Conservation (phyloP, 768 basidiomycete species). For the Boletus sp. region DNA sequence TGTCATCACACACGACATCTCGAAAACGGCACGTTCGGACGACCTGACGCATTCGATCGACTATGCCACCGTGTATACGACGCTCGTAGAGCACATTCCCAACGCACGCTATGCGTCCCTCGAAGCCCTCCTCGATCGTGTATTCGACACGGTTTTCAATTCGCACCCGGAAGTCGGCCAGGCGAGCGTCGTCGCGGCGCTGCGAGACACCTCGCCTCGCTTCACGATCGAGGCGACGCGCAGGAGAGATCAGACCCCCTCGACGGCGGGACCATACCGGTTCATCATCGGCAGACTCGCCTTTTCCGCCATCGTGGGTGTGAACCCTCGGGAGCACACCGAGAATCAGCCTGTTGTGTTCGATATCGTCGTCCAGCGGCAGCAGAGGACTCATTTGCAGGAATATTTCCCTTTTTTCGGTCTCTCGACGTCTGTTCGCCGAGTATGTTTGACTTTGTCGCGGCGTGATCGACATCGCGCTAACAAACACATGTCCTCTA, state of each 20-base stretch:
- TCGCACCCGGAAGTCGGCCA: conserved; percentile 34
- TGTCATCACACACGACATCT: conserved; percentile 49
- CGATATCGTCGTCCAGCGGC: conserved; percentile 41
- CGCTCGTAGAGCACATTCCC: conserved; percentile 27
- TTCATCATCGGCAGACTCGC: conserved; percentile 39
- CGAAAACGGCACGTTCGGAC: conserved; percentile 48
- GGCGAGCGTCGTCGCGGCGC: conserved; percentile 44
- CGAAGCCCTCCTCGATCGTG: conserved; percentile 43
- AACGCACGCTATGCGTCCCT: conserved; percentile 40
- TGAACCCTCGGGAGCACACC: conserved; percentile 63
- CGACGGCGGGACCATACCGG: conserved; percentile 18
- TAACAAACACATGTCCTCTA: conserved; percentile 22
- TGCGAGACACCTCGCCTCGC: conserved; percentile 48
- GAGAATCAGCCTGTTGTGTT: conserved; percentile 61
- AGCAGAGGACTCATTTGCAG: background rate
- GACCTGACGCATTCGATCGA: conserved; percentile 60
- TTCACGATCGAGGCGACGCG: conserved; percentile 41
- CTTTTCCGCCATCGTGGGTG: conserved; percentile 60
- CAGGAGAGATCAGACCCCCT: conserved; percentile 13
- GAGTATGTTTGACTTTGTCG: background rate
- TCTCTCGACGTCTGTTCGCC: conserved; percentile 35
- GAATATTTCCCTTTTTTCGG: conserved; percentile 12
- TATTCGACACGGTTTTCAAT: conserved; percentile 40
- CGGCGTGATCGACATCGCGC: background rate
- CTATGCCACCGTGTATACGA: conserved; percentile 46